Evolutionary conservation across 495 filamentous ascomycete genomes (phyloP), one percentile per base, ranked within the genome.

Genomic region (Aspergillus baeticus): DNA sequence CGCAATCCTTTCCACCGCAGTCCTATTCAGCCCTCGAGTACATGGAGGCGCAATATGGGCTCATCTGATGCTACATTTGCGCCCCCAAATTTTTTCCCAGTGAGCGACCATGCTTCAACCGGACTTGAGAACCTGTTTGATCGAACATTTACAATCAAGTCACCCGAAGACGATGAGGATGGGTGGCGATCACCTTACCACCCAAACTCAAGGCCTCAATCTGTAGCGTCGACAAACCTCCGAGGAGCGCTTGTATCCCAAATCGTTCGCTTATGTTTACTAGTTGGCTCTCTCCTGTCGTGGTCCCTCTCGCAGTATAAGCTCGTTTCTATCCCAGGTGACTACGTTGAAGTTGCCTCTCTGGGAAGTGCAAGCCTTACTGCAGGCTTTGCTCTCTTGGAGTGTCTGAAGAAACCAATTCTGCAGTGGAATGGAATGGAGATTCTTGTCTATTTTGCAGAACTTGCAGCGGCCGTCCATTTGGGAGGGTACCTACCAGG

Each of bases 81-180:
- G 15, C 70, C 68, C 5, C 81, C 78, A 0, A 78, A 65, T 23
- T 83, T 85, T 65, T 83, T 84, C 45, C 73, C 77, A 3, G 57
- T 62, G 34, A 72, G 62, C 38, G 75, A 78, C 51, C 63, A 76
- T 43, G 68, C 72, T 11, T 72, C 75, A 14, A 81, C 78, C 22
- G 77, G 77, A 17, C 63, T 82, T 10, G 77, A 81, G 62, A 68
- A 60, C 33, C 45, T 80, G 23, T 78, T 82, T 60, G 71, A 80
- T 36, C 62, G 58, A 20, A 64, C 70, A 2, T 82, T 82, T 52
- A 70, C 64, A 58, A 72, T 79, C 51, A 70, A 68, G 35, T 68
- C 67, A 31, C 50, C 72, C 20, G 77, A 77, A 34, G 71, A 77
- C 26, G 69, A 73, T 44, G 69, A 70, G 23, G 33, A 55, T 26